A percentile compares a stretch with the other conserved stretches of the same genome.
These are phyloP conservation scores for Phytophthora sp. DNA, from an alignment of 352 stramenopile species.

Conservation along the genomic window DNA sequence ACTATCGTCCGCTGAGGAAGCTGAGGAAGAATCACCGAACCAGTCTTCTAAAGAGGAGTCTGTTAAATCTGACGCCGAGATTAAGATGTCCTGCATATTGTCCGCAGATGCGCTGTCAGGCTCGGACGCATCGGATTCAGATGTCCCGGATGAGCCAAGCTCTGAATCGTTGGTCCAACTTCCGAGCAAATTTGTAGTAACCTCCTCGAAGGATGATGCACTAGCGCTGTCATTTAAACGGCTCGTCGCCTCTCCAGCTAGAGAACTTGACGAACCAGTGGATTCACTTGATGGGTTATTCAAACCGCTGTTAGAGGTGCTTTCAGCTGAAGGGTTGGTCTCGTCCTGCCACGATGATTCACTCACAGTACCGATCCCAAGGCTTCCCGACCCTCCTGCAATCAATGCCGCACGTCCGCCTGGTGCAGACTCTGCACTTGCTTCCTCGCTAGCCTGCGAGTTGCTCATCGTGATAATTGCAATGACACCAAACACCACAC, in stretches of 20 bases:
- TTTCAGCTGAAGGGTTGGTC: not conserved
- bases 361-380: constrained; percentile 1
- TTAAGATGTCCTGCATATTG: not conserved
- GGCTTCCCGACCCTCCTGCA: constrained; percentile 9
- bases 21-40: constrained; percentile 3
- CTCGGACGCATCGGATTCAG: not conserved
- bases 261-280: not conserved
- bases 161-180: constrained; percentile 1
- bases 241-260: not conserved
- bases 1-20: constrained; percentile 1
- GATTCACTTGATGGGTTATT: not conserved
- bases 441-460: not conserved
- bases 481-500: constrained; percentile 32
- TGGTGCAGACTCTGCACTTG: constrained; percentile 9
- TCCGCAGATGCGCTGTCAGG: constrained; percentile 1
- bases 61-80: not conserved
- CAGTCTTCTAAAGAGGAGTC: constrained; percentile 6
- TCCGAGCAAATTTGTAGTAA: not conserved
- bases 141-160: not conserved
- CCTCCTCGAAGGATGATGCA: constrained; percentile 7
- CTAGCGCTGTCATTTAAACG: not conserved
- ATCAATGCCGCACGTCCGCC: constrained; percentile 13
- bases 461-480: constrained; percentile 12
- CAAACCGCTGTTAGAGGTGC: not conserved
- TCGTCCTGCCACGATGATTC: constrained; percentile 1